Evolutionary conservation across 306 rosid species (phyloP).

Genomic region (Rubus idaeus): DNA sequence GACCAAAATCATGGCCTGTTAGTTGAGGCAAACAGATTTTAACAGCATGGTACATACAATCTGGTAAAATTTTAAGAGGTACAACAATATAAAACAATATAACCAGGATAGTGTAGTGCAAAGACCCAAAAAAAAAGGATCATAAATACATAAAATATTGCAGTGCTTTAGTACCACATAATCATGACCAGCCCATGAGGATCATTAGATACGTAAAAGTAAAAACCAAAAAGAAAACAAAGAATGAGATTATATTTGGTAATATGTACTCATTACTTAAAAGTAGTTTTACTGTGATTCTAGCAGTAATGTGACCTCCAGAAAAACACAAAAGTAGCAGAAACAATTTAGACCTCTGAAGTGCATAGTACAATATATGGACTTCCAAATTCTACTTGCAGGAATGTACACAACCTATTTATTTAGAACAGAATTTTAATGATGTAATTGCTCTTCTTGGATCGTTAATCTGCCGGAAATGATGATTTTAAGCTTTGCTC

Average conservation of each 20-base stretch:
- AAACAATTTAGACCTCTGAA: neutral
- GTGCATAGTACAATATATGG: neutral
- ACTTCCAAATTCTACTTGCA: neutral
- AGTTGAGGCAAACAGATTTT: constrained; percentile 10
- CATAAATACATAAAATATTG: neutral
- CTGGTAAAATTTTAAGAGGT: neutral
- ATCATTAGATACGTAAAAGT: neutral
- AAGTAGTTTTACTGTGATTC: neutral
- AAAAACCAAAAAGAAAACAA: neutral
- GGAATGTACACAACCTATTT: neutral
- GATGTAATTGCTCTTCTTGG: no score
- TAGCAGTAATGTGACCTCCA: neutral
- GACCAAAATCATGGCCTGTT: neutral
- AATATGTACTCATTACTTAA: neutral
- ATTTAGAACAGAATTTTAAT: neutral
- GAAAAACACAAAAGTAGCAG: neutral
- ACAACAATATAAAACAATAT: neutral
- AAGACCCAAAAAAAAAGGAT: neutral
- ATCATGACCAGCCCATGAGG: neutral
- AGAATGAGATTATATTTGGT: neutral
- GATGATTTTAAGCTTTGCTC: constrained; percentile 19
- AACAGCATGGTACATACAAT: neutral
- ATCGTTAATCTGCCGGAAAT: no score
- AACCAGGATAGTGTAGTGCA: neutral
- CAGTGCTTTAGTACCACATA: neutral